phyloP scores from a whole-genome alignment of 2,329 filamentous ascomycete species.

The Ophiostoma montium region DNA sequence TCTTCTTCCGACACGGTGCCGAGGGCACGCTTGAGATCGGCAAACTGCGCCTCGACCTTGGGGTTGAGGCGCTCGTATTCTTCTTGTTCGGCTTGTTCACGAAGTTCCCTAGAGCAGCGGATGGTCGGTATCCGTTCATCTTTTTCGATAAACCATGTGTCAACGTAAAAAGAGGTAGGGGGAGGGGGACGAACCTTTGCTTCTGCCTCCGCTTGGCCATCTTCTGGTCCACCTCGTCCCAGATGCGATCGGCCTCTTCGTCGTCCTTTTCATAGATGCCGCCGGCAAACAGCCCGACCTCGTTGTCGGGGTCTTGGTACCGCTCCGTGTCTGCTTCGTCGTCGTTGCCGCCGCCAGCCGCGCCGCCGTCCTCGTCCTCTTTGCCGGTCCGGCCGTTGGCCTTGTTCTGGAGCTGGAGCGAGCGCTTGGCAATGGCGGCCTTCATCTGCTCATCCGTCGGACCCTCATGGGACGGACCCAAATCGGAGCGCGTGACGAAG shows the following conservation, averaged over 20 bases:
- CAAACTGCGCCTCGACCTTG: conserved; percentile 96
- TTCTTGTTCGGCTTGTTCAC: conserved; percentile 79
- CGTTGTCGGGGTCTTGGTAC: conserved; percentile 94
- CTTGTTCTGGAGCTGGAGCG: conserved; percentile 51
- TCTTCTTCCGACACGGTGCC: conserved; percentile 85
- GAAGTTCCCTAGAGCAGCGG: conserved; percentile 59
- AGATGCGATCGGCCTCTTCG: conserved; percentile 93
- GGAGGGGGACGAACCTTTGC: conserved; percentile 58
- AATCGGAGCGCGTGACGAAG: conserved; percentile 92
- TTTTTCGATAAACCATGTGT: conserved; percentile 28
- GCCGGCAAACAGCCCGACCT: conserved; percentile 87
- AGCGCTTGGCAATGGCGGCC: conserved; percentile 87
- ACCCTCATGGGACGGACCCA: conserved; percentile 87
- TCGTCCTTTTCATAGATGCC: conserved; percentile 96
- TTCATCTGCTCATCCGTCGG: conserved; percentile 98
- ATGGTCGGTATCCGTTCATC: conserved; percentile 50
- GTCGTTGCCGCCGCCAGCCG: conserved; percentile 41
- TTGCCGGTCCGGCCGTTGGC: conserved; percentile 35
- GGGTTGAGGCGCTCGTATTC: conserved; percentile 96
- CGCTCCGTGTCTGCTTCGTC: conserved; percentile 45
- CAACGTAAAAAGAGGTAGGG: neutral
- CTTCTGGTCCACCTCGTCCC: conserved; percentile 88
- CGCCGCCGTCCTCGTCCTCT: conserved; percentile 46
- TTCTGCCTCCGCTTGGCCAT: conserved; percentile 83
- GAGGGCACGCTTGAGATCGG: conserved; percentile 83